Conservation (phyloP, 2,329 filamentous ascomycete genomes). For the Zasmidium cellare region DNA sequence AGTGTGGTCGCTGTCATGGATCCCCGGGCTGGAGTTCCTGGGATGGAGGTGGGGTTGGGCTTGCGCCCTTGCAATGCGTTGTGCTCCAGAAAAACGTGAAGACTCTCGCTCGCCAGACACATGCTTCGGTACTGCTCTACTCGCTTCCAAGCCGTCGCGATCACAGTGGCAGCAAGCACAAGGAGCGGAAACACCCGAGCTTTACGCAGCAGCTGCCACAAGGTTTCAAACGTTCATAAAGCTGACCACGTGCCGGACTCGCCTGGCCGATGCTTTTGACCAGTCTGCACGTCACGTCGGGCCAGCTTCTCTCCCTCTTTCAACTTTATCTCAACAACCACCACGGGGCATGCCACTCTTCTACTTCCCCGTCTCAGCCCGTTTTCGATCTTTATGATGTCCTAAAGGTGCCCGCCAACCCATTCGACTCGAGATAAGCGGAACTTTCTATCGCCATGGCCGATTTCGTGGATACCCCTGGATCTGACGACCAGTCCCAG, state of each 20-base stretch:
- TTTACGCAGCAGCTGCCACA: background rate
- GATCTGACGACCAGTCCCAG: constrained; percentile 19
- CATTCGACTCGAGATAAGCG: constrained; percentile 1
- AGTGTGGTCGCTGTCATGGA: background rate
- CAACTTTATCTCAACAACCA: constrained; percentile 1
- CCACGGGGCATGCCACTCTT: constrained; percentile 3
- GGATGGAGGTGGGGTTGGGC: background rate
- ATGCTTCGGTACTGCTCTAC: background rate
- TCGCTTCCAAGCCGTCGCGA: background rate
- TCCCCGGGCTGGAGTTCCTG: background rate
- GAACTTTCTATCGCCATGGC: constrained; percentile 1
- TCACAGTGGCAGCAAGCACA: background rate
- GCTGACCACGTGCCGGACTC: background rate
- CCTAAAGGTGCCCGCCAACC: background rate
- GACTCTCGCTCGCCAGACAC: background rate
- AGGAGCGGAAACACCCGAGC: background rate
- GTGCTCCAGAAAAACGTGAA: background rate
- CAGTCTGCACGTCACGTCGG: background rate
- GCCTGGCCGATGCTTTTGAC: background rate
- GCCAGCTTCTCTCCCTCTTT: background rate
- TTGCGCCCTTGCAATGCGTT: background rate
- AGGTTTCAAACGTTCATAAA: background rate
- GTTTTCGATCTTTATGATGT: constrained; percentile 10
- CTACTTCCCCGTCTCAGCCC: constrained; percentile 6
- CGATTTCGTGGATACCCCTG: constrained; percentile 20